These are phyloP conservation scores for Theobroma grandiflorum DNA, from an alignment of 441 rosid species.

Conservation along the genomic window DNA sequence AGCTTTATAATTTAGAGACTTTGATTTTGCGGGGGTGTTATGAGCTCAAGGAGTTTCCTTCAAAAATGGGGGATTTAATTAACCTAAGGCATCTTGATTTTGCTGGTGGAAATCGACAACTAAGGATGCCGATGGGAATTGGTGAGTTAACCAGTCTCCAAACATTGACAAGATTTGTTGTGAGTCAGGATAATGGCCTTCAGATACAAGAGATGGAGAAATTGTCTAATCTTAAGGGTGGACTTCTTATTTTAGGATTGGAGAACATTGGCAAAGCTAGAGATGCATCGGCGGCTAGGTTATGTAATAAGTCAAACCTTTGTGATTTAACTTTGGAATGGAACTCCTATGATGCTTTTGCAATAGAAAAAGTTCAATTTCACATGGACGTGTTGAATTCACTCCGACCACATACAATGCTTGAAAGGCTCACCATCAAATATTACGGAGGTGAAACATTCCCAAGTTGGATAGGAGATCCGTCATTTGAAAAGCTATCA, in stretches of 20 bases:
- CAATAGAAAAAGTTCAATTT: too few species aligned
- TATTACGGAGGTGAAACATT: slow-evolving; percentile 20
- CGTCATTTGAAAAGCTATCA: neutral
- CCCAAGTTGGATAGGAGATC: slow-evolving; percentile 28
- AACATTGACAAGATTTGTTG: slow-evolving; percentile 13
- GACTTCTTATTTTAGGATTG: slow-evolving; percentile 18
- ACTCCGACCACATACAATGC: slow-evolving; percentile 17
- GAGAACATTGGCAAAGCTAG: neutral
- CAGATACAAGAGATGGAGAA: slow-evolving; percentile 16
- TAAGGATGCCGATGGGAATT: neutral
- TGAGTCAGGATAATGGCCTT: slow-evolving; percentile 8
- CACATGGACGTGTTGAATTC: neutral
- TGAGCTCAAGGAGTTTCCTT: neutral
- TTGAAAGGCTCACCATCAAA: slow-evolving; percentile 9
- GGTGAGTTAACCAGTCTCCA: neutral
- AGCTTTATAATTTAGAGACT: neutral
- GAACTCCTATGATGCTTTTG: too few species aligned
- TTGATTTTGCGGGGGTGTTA: neutral
- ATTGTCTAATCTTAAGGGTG: slow-evolving; percentile 17
- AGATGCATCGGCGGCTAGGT: slow-evolving; percentile 22
- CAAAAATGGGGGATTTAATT: neutral
- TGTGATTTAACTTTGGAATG: too few species aligned
- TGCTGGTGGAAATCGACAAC: neutral
- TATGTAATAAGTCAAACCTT: slow-evolving; percentile 8
- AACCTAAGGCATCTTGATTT: slow-evolving; percentile 13